Evolutionary conservation across 768 basidiomycete species (phyloP), one percentile per base, ranked within the genome.

Genomic region (Boletellus emodensis): DNA sequence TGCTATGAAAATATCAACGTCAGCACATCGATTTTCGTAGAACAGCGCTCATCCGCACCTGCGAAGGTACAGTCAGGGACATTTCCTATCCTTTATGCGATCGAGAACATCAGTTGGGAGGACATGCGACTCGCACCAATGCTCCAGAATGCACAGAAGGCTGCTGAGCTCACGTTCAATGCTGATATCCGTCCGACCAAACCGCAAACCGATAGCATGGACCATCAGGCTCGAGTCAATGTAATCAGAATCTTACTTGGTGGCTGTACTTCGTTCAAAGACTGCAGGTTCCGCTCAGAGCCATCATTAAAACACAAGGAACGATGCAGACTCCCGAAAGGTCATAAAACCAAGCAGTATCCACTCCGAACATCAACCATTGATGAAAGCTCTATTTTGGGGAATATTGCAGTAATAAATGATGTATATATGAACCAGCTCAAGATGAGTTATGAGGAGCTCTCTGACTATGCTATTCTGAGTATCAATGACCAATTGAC

Each of bases 11-110:
- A 71, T 52, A 58, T 68, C 42, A 66, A 70, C 36, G 43, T 68
- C 24, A 61, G 52, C 0, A 61, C 56, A 1, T 71, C 70, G 1
- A 71, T 64, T 15, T 61, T 56, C 37, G 56, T 70, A 17, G 68
- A 72, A 49, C 67, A 72, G 48, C 42, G 51, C 0, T 48, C 53
- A 0, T 55, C 57, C 24, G 56, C 58, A 2, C 59, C 60, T 11
- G 57, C 50, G 30, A 73, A 72, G 51, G 71, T 72, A 6, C 67
- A 69, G 35, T 71, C 69, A 2, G 70, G 71, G 2, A 72, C 70
- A 0, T 66, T 70, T 42, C 24, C 58, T 6, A 53, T 70, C 5
- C 44, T 73, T 3, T 72, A 72, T 49, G 33, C 52, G 17, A 52
- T 71, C 4, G 51, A 22, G 2, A 26, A 47, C 15, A 11, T 20